A percentile compares a stretch with the other conserved stretches of the same genome.
phyloP scores from a whole-genome alignment of 768 basidiomycete genomes.

The Paxillus ammoniavirescens region DNA sequence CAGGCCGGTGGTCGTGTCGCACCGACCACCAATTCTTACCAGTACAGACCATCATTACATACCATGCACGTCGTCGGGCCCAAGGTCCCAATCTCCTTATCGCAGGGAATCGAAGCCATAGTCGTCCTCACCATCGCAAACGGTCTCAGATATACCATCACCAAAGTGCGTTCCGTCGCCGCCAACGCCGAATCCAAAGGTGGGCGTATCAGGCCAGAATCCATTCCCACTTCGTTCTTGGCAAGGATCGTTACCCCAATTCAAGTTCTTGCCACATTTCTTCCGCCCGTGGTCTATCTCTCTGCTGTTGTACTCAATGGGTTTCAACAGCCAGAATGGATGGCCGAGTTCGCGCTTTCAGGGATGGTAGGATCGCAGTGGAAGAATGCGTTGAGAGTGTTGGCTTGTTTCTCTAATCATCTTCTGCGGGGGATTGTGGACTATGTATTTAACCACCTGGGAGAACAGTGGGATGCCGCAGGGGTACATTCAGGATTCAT shows the following conservation, averaged over 20 bases:
- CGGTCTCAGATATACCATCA: background rate
- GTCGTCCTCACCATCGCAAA: background rate
- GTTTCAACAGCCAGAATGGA: slow-evolving; percentile 28
- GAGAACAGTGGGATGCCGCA: slow-evolving; percentile 20
- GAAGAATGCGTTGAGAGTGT: slow-evolving; percentile 12
- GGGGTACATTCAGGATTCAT: slow-evolving; percentile 13
- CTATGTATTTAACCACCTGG: slow-evolving; percentile 8
- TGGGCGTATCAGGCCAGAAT: slow-evolving; percentile 3
- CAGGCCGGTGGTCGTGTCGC: no score
- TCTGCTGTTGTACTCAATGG: slow-evolving; percentile 17
- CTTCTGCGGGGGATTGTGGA: background rate
- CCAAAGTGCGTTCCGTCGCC: no score
- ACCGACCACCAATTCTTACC: no score
- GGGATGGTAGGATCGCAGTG: slow-evolving; percentile 5
- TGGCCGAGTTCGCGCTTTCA: slow-evolving; percentile 14
- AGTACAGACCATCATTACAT: no score
- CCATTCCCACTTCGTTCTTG: slow-evolving; percentile 5
- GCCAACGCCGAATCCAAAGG: background rate
- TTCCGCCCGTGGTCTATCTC: slow-evolving; percentile 21
- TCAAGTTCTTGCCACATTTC: slow-evolving; percentile 8
- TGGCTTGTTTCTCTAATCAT: slow-evolving; percentile 14
- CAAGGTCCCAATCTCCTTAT: no score
- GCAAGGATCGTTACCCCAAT: slow-evolving; percentile 19
- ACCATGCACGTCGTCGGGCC: no score
- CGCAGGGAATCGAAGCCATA: background rate